phyloP scores from a whole-genome alignment of 768 basidiomycete species.

The Dioszegia aurantiaca region DNA sequence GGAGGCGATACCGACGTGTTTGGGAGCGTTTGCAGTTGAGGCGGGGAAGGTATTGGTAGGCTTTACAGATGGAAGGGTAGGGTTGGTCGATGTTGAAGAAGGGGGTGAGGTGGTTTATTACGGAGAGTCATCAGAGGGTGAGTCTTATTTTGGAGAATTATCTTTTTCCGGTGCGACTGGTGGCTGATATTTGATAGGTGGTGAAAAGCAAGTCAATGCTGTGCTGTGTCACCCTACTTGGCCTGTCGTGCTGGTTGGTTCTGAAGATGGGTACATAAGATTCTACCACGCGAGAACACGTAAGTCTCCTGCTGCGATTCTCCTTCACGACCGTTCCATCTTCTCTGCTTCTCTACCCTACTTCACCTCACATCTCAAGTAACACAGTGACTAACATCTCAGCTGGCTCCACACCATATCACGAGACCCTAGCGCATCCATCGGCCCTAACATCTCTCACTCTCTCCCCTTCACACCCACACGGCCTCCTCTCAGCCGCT shows the following conservation, averaged over 20 bases:
- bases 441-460: constrained; percentile 88
- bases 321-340: not conserved
- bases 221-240: constrained; percentile 73
- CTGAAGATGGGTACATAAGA: constrained; percentile 90
- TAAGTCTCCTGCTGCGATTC: constrained; percentile 56
- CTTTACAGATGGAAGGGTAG: constrained; percentile 81
- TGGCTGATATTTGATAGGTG: constrained; percentile 13
- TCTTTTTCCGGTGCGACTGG: too few species aligned
- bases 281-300: constrained; percentile 74
- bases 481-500: constrained; percentile 75
- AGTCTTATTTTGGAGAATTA: constrained; percentile 17
- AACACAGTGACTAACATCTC: not conserved
- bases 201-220: constrained; percentile 34
- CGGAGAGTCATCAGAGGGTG: constrained; percentile 56
- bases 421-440: constrained; percentile 85
- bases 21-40: constrained; percentile 78
- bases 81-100: constrained; percentile 78
- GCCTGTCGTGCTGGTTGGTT: constrained; percentile 79
- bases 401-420: constrained; percentile 71
- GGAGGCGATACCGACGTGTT: constrained; percentile 67
- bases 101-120: constrained; percentile 54
- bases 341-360: too few species aligned
- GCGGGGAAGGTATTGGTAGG: constrained; percentile 82
- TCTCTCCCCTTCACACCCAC: constrained; percentile 76
- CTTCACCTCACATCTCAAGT: too few species aligned